phyloP scores from a whole-genome alignment of 495 filamentous ascomycete genomes.

The Aspergillus indologenus region DNA sequence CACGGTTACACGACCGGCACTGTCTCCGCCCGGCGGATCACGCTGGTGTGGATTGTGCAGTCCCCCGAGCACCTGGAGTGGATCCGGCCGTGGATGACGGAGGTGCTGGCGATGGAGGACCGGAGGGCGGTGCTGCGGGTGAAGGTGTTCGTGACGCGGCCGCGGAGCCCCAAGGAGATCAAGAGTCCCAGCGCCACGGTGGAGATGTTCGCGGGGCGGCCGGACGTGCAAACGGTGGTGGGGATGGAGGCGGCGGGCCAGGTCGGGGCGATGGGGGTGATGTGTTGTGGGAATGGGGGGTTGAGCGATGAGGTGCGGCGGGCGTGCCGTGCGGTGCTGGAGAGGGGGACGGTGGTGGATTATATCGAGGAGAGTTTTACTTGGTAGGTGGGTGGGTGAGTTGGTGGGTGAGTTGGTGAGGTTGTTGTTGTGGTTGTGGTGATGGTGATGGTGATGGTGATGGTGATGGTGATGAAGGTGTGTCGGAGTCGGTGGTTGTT shows the following conservation, averaged over 20 bases:
- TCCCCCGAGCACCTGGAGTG: constrained; percentile 75
- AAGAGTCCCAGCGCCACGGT: constrained; percentile 60
- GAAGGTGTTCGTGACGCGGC: constrained; percentile 75
- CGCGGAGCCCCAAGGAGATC: constrained; percentile 60
- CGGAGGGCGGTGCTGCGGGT: constrained; percentile 67
- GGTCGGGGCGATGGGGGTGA: constrained; percentile 73
- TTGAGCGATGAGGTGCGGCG: constrained; percentile 68
- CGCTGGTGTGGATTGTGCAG: constrained; percentile 59
- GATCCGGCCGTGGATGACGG: constrained; percentile 79
- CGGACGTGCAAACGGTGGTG: constrained; percentile 64
- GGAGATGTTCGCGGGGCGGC: constrained; percentile 68
- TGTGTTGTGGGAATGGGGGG: constrained; percentile 72
- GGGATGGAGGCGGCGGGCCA: constrained; percentile 63
- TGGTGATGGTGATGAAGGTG: too few species aligned
- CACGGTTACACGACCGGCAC: constrained; percentile 58
- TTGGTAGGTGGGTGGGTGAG: neutral
- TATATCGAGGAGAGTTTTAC: constrained; percentile 3
- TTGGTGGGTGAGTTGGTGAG: too few species aligned
- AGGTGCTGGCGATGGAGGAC: constrained; percentile 62
- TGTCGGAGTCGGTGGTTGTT: too few species aligned
- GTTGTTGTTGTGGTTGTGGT: too few species aligned
- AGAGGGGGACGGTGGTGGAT: neutral
- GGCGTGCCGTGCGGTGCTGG: neutral
- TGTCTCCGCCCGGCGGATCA: constrained; percentile 50
- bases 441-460: too few species aligned